Conservation (phyloP, 2,329 filamentous ascomycete genomes). For the Botrytis hyacinthi region DNA sequence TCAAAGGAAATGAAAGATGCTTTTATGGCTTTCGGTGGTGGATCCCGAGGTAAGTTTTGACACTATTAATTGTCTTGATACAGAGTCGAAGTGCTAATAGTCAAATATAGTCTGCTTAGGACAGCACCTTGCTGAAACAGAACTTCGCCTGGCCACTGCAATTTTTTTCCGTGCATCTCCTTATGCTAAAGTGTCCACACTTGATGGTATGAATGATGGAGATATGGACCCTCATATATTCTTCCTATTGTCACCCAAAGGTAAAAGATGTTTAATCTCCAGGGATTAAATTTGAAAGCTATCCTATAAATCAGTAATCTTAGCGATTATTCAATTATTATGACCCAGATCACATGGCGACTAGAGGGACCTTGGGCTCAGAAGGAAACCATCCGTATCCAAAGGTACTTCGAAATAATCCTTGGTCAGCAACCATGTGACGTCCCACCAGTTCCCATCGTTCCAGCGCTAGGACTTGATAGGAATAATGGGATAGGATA, state of each 20-base stretch:
- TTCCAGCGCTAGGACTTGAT: too few relatives aligned
- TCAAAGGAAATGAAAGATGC: not conserved
- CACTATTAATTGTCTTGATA: not conserved
- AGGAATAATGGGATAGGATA: too few relatives aligned
- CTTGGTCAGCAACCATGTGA: too few relatives aligned
- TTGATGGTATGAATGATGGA: not conserved
- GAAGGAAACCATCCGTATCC: too few relatives aligned
- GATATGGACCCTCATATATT: not conserved
- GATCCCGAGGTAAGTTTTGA: not conserved
- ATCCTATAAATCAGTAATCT: too few relatives aligned
- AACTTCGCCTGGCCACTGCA: not conserved
- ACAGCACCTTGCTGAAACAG: not conserved
- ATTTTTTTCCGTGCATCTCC: not conserved
- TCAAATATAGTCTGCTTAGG: not conserved
- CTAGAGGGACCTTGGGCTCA: too few relatives aligned
- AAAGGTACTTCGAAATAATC: too few relatives aligned
- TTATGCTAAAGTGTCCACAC: not conserved
- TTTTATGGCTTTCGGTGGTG: not conserved
- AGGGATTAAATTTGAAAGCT: not conserved
- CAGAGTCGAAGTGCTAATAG: not conserved
- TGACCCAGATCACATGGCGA: too few relatives aligned
- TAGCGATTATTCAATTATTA: too few relatives aligned
- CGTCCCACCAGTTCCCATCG: too few relatives aligned
- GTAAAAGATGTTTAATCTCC: not conserved
- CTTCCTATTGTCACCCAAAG: not conserved